phyloP scores from a whole-genome alignment of 148 eudicot genomes.

The Vaccinium myrtillus region DNA sequence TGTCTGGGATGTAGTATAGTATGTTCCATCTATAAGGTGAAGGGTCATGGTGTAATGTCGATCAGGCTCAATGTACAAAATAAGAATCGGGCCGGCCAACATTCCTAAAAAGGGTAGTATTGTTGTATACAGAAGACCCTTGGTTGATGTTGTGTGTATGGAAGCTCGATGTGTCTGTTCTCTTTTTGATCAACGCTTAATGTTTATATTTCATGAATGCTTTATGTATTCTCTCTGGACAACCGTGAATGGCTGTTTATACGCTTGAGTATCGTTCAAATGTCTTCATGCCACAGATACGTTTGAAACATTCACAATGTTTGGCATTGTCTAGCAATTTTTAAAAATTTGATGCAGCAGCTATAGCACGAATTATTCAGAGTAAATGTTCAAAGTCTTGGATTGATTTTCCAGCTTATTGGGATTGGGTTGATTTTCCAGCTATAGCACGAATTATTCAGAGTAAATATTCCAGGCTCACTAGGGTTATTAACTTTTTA shows the following conservation, averaged over 20 bases:
- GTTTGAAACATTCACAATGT: neutral
- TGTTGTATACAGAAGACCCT: neutral
- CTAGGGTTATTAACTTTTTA: too few relatives aligned
- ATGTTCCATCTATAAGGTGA: conserved; percentile 1
- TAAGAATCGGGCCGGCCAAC: conserved; percentile 17
- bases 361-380: too few relatives aligned
- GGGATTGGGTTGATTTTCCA: too few relatives aligned
- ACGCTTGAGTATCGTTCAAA: neutral
- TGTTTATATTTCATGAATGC: neutral
- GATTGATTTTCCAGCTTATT: too few relatives aligned
- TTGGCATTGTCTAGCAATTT: neutral
- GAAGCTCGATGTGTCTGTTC: neutral
- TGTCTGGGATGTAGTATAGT: conserved; percentile 4
- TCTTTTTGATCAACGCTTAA: too few relatives aligned
- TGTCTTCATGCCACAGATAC: neutral
- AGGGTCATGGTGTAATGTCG: neutral
- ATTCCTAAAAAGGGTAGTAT: neutral
- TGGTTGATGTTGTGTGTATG: neutral
- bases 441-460: too few relatives aligned
- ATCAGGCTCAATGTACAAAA: conserved; percentile 27
- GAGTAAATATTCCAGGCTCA: too few relatives aligned
- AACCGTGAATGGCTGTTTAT: neutral
- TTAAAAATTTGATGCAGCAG: too few relatives aligned
- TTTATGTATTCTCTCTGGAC: neutral
- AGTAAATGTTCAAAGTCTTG: too few relatives aligned